Conservation (phyloP, 805 yeast species). For the Saturnispora kantuleensis region DNA sequence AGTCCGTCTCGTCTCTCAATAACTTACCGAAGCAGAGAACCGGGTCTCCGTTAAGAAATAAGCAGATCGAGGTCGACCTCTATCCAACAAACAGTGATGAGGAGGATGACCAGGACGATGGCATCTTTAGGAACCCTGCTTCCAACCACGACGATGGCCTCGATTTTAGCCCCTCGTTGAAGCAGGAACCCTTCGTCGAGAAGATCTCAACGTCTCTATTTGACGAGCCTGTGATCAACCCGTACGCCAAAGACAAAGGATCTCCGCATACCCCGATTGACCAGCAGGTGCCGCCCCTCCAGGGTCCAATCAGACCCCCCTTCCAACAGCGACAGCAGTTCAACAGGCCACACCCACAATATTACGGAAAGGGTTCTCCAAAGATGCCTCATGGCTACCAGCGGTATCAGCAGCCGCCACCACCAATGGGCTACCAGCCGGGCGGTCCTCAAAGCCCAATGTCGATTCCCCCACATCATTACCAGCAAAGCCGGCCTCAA, state of each 20-base stretch:
- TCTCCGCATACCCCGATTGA: constrained; percentile 11
- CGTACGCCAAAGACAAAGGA: constrained; percentile 6
- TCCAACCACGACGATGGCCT: neutral
- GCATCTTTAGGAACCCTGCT: neutral
- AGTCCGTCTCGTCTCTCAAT: neutral
- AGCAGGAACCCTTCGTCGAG: neutral
- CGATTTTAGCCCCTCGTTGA: constrained; percentile 3
- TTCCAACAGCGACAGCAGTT: neutral
- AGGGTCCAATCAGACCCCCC: neutral
- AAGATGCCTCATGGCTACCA: neutral
- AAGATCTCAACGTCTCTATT: constrained; percentile 4
- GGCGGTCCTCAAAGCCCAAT: neutral
- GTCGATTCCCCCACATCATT: constrained; percentile 12
- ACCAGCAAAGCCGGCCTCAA: constrained; percentile 11
- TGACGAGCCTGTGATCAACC: constrained; percentile 11
- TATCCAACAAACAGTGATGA: constrained; percentile 6
- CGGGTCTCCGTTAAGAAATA: constrained; percentile 1
- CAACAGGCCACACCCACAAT: neutral
- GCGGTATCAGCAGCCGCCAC: constrained; percentile 4
- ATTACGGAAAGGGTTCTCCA: neutral
- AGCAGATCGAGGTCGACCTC: neutral
- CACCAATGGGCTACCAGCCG: constrained; percentile 5
- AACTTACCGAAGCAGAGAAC: constrained; percentile 16
- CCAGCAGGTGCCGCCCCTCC: constrained; percentile 11
- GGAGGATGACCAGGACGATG: constrained; percentile 2